A percentile compares a stretch with the other conserved stretches of the same genome.
Conservation (phyloP, 345 rosid species). For the Erysimum cheiranthoides region DNA sequence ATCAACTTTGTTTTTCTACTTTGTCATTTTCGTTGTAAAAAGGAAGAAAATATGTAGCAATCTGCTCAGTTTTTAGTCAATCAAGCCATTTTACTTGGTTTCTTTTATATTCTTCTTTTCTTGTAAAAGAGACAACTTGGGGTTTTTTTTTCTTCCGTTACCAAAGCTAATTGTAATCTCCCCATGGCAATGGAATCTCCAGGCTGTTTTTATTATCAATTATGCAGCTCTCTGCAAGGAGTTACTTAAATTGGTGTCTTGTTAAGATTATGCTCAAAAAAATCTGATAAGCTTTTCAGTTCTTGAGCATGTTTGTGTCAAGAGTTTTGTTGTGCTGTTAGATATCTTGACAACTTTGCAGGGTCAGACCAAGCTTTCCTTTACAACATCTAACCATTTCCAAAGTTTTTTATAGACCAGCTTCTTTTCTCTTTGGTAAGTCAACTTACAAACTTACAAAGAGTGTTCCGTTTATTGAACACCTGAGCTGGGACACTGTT, state of each 20-base stretch:
- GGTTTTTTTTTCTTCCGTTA: slow-evolving; percentile 32
- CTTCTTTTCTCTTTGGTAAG: slow-evolving; percentile 34
- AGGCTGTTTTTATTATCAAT: slow-evolving; percentile 36
- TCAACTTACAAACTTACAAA: slow-evolving; percentile 12
- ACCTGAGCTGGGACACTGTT: slow-evolving; percentile 28
- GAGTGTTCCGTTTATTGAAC: slow-evolving; percentile 14
- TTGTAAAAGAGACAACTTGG: slow-evolving; percentile 44
- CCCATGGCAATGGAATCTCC: slow-evolving; percentile 43
- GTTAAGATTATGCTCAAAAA: slow-evolving; percentile 2
- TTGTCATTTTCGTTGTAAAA: slow-evolving; percentile 38
- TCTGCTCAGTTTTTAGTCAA: slow-evolving; percentile 39
- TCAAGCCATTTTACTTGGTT: slow-evolving; percentile 43
- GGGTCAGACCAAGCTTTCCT: slow-evolving; percentile 25
- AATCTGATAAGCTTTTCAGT: not conserved
- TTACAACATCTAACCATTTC: slow-evolving; percentile 15
- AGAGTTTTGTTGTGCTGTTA: slow-evolving; percentile 21
- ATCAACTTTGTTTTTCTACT: slow-evolving; percentile 33
- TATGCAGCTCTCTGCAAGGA: slow-evolving; percentile 39
- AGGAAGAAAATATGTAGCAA: slow-evolving; percentile 42
- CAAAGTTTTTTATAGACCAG: slow-evolving; percentile 14
- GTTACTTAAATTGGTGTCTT: slow-evolving; percentile 25
- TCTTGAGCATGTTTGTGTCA: slow-evolving; percentile 10
- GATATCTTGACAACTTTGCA: slow-evolving; percentile 30
- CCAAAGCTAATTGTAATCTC: slow-evolving; percentile 47
- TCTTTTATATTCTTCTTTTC: slow-evolving; percentile 20